A percentile compares a stretch with the other conserved stretches of the same genome.
These are phyloP conservation scores for Sporothrix phasma DNA, from an alignment of 2,329 filamentous ascomycete species.

Conservation along the genomic window DNA sequence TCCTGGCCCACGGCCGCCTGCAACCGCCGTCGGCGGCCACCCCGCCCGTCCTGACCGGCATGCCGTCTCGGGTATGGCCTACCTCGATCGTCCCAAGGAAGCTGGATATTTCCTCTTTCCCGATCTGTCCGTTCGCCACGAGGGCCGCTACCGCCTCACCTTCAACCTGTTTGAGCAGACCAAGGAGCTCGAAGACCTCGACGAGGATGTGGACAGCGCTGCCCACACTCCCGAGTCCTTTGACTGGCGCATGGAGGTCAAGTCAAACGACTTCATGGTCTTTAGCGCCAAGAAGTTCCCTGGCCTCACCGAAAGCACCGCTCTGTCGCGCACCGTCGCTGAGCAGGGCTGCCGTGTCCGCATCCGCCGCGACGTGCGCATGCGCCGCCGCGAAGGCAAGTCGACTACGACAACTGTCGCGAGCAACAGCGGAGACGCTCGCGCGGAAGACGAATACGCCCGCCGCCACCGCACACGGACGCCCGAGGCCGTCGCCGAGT, in stretches of 20 bases:
- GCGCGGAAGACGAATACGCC: conserved; percentile 25
- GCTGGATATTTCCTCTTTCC: conserved; percentile 96
- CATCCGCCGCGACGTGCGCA: conserved; percentile 66
- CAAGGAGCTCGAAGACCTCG: conserved; percentile 73
- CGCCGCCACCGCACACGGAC: conserved; percentile 27
- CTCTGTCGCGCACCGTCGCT: conserved; percentile 78
- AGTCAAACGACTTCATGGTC: conserved; percentile 77
- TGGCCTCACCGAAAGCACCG: conserved; percentile 80
- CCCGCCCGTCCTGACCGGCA: conserved; percentile 81
- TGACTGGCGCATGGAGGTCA: conserved; percentile 81
- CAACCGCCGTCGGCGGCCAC: conserved; percentile 56
- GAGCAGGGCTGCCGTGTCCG: conserved; percentile 95
- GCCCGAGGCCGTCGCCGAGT: conserved; percentile 24
- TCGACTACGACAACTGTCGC: conserved; percentile 4
- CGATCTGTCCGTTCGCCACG: conserved; percentile 88
- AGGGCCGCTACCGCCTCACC: conserved; percentile 81
- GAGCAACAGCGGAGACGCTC: conserved; percentile 1
- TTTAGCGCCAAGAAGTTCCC: conserved; percentile 99
- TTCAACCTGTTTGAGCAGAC: conserved; percentile 93
- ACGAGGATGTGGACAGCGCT: conserved; percentile 39
- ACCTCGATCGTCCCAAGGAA: conserved; percentile 73
- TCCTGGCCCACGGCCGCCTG: conserved; percentile 71
- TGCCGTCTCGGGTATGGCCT: conserved; percentile 94
- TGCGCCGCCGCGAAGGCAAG: conserved; percentile 43
- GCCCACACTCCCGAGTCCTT: conserved; percentile 44